These are phyloP conservation scores for Limtongozyma cylindracea DNA, from an alignment of 805 yeast species.

Conservation along the genomic window DNA sequence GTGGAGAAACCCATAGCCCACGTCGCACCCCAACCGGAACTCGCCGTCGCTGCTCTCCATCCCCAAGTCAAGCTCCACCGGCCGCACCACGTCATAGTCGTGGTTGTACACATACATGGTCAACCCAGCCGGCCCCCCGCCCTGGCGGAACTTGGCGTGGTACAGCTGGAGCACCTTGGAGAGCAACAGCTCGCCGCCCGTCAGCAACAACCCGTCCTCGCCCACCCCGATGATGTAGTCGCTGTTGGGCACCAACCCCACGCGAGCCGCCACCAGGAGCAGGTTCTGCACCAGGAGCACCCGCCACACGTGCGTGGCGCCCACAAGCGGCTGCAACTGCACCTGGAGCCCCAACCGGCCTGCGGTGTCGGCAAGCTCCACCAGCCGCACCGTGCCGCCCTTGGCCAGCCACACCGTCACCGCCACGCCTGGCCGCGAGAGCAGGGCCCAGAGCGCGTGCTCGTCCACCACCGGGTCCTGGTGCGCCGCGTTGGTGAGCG, in stretches of 20 bases:
- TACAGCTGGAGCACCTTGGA: slow-evolving; percentile 38
- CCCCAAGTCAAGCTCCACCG: slow-evolving; percentile 58
- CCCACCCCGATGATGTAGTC: slow-evolving; percentile 67
- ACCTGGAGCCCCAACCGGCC: slow-evolving; percentile 36
- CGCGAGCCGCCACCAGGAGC: slow-evolving; percentile 70
- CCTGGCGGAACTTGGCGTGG: slow-evolving; percentile 11
- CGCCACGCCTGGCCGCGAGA: slow-evolving; percentile 11
- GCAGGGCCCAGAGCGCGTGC: slow-evolving; percentile 1
- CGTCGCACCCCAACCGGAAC: slow-evolving; percentile 90
- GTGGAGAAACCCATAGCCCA: slow-evolving; percentile 81
- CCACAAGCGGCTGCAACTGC: slow-evolving; percentile 52
- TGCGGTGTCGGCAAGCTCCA: slow-evolving; percentile 11
- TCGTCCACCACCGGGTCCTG: slow-evolving; percentile 1
- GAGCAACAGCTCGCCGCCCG: slow-evolving; percentile 69
- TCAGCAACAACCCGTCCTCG: slow-evolving; percentile 42
- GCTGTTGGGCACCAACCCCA: slow-evolving; percentile 57
- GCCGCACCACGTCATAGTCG: slow-evolving; percentile 66
- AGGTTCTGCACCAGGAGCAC: slow-evolving; percentile 48
- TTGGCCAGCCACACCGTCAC: slow-evolving; percentile 71
- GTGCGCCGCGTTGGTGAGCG: slow-evolving; percentile 9
- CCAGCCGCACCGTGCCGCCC: slow-evolving; percentile 30
- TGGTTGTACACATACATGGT: slow-evolving; percentile 53
- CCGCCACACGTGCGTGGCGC: slow-evolving; percentile 75
- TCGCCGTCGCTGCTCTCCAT: no score
- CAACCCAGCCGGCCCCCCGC: no score